Base-by-base conservation (phyloP, 2,329 filamentous ascomycete genomes). In the Colletotrichum tropicale region DNA sequence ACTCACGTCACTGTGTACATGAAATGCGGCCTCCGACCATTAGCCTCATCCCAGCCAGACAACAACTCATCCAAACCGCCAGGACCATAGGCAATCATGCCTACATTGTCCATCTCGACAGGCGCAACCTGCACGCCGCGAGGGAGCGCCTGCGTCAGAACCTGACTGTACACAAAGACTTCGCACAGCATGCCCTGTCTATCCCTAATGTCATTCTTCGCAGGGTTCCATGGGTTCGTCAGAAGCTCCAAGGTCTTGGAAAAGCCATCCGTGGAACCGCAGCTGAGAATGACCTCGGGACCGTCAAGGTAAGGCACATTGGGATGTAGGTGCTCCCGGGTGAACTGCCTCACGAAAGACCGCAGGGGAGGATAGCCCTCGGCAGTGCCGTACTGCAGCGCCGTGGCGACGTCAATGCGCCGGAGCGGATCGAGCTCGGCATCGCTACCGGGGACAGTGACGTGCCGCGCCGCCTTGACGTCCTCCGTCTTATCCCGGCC, bases 1-100 rank as follows among this genome's bases (percentile, higher is more conserved):
- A 48, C 93, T 90, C 84, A 95, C 92, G 95, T 96, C 78, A 98
- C 94, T 3, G 95, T 98, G 83, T 98, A 98, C 87, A 98, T 89
- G 78, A 98, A 83, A 83, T 96, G 94, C 55, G 96, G 96, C 74
- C 94, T 89, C 81, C 91, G 93, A 1, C 96, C 96, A 80, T 89
- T 93, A 55, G 87, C 87, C 62, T 88, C 87, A 83, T 98, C 94
- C 96, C 96, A 98, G 79, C 94, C 95, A 69, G 92, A 90, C 34
- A 98, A 87, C 2, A 98, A 92, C 79, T 98, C 94, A 75, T 92
- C 88, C 77, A 98, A 85, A 3, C 95, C 94, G 32, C 94, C 94
- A 8, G 91, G 89, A 0, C 96, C 96, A 26, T 89, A 86, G 0
- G 92, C 91, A n/a, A 91, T 78, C 94, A 98, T 97, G 26, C 96